A percentile compares a stretch with the other conserved stretches of the same genome.
phyloP scores from a whole-genome alignment of 768 basidiomycete species.

The Tylopilus cervinicoccineus region DNA sequence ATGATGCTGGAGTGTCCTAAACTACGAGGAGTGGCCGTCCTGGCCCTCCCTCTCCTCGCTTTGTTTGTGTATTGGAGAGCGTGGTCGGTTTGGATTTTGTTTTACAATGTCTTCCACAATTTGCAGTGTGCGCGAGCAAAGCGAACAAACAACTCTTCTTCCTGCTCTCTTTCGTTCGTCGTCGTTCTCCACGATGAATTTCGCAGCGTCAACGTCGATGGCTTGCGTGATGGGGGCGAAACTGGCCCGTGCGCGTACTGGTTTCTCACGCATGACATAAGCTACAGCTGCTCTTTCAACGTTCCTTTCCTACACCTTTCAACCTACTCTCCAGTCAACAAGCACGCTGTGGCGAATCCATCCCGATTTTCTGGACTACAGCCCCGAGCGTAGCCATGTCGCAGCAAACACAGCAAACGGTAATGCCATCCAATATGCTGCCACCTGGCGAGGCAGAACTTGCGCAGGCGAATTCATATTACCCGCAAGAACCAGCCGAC shows the following conservation, averaged over 20 bases:
- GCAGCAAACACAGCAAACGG: conserved; percentile 47
- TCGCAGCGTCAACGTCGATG: conserved; percentile 12
- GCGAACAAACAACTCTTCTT: conserved; percentile 42
- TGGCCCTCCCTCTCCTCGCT: conserved; percentile 12
- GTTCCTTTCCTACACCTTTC: conserved; percentile 31
- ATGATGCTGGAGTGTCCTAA: neutral
- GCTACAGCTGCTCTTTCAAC: conserved; percentile 46
- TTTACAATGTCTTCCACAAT: conserved; percentile 72
- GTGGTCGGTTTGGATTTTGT: conserved; percentile 52
- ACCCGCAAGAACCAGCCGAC: conserved; percentile 75
- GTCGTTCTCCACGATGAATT: conserved; percentile 26
- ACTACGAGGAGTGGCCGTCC: neutral
- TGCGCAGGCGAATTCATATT: conserved; percentile 52
- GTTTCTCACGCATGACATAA: conserved; percentile 47
- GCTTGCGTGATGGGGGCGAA: conserved; percentile 24
- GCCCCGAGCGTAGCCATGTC: conserved; percentile 36
- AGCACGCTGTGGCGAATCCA: conserved; percentile 17
- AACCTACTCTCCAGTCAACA: conserved; percentile 21
- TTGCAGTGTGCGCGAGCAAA: conserved; percentile 67
- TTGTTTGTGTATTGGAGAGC: conserved; percentile 41
- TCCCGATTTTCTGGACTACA: conserved; percentile 9
- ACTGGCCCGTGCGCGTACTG: conserved; percentile 55
- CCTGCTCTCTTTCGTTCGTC: conserved; percentile 31
- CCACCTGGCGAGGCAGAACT: conserved; percentile 51
- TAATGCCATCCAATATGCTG: conserved; percentile 61